These are phyloP conservation scores for Podaxis sp. DNA, from an alignment of 768 basidiomycete species.

Conservation along the genomic window DNA sequence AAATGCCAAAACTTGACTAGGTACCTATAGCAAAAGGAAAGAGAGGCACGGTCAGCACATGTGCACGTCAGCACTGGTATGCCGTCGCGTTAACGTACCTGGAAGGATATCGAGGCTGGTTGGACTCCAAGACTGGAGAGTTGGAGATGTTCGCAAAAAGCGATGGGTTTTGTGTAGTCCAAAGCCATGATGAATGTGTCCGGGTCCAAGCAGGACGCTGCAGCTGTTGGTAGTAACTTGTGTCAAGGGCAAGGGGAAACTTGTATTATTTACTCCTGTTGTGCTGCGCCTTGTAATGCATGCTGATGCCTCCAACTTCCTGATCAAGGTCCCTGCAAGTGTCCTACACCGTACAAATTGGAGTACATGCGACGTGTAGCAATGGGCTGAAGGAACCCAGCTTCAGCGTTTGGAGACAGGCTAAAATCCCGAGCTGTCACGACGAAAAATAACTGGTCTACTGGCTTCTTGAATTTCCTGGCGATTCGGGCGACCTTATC, in stretches of 20 bases:
- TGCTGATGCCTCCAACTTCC: neutral
- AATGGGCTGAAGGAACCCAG: neutral
- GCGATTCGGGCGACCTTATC: conserved; percentile 31
- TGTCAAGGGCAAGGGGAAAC: conserved; percentile 5
- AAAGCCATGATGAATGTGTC: conserved; percentile 32
- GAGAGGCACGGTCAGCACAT: conserved; percentile 22
- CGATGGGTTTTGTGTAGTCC: conserved; percentile 70
- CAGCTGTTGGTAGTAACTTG: conserved; percentile 4
- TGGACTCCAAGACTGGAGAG: conserved; percentile 95
- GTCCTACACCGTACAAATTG: neutral
- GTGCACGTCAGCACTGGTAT: conserved; percentile 25
- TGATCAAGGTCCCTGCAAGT: neutral
- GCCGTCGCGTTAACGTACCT: conserved; percentile 54
- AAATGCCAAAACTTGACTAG: neutral
- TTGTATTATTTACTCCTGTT: conserved; percentile 9
- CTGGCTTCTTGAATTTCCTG: conserved; percentile 25
- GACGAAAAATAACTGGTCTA: neutral
- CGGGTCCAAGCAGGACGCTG: conserved; percentile 9
- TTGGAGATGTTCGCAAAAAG: conserved; percentile 89
- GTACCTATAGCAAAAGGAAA: conserved; percentile 24
- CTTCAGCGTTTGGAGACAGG: no score
- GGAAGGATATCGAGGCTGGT: conserved; percentile 95
- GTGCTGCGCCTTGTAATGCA: neutral
- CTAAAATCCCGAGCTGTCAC: no score
- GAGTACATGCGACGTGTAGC: neutral